Percentiles rank a stretch among this genome's conserved stretches.
Evolutionary conservation across 169 alveolate species (phyloP).

Genomic region (Plasmodium fragile): DNA sequence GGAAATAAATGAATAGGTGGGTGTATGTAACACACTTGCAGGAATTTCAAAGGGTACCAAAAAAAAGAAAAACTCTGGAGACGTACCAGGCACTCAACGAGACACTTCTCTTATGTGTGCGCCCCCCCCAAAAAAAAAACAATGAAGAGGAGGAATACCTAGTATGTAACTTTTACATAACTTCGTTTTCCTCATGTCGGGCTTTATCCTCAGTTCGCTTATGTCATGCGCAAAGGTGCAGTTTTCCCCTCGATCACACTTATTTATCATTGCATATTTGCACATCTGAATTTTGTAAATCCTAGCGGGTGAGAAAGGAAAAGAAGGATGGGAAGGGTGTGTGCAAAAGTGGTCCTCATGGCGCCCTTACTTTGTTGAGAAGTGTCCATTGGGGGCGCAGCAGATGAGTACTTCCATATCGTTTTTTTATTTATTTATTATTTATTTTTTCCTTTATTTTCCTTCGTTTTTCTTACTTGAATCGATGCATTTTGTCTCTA

Average conservation of each 20-base stretch:
- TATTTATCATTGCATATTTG: conserved; percentile 57
- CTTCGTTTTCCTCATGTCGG: conserved; percentile 64
- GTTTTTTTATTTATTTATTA: background rate
- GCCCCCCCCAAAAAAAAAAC: background rate
- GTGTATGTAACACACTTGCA: background rate
- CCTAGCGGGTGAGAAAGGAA: background rate
- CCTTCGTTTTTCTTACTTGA: conserved; percentile 23
- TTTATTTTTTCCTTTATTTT: background rate
- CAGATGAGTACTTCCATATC: background rate
- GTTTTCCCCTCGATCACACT: conserved; percentile 65
- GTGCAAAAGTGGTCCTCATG: background rate
- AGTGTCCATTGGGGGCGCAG: background rate
- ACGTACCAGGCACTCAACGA: background rate
- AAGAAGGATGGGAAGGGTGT: background rate
- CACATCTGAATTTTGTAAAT: conserved; percentile 67
- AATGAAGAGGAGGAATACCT: conserved; percentile 21
- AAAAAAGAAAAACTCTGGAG: background rate
- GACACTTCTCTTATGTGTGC: background rate
- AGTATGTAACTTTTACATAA: conserved; percentile 51
- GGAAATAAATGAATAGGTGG: background rate
- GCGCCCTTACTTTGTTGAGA: background rate
- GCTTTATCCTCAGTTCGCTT: conserved; percentile 54
- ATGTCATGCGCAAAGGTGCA: conserved; percentile 69
- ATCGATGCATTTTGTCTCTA: conserved; percentile 46
- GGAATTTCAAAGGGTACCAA: background rate